Base-by-base conservation (phyloP, 257 asterid genomes). In the Coffea eugenioides region DNA sequence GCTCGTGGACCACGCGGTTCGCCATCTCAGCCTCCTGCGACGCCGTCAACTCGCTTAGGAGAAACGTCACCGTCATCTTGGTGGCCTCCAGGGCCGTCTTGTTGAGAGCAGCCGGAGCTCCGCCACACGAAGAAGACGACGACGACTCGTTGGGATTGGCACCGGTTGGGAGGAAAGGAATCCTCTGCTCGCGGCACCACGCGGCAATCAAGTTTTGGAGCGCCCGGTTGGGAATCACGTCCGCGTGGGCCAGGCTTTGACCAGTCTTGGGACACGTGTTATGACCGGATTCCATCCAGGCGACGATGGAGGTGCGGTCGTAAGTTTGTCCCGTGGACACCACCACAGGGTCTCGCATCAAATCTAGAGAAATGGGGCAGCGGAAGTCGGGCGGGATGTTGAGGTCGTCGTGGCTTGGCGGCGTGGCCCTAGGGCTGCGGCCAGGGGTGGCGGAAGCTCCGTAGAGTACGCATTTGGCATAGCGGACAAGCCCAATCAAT, bases 191-290 rank as follows among this genome's bases (percentile, higher is more conserved):
- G 46, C 92, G 90, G 81, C 98, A 92, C 98, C 98, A 94, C 89
- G 82, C 84, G 51, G 89, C 91, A 49, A 94, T 91, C 91, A 91
- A 82, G 68, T 89, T 94, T 88, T 85, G 90, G 91, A 94, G 82
- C 36, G 93, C 92, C 20, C 85, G 57, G 80, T 94, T 94, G 48
- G 90, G 87, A 25, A 90, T 87, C 41, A 94, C 83, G 81, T 84
- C 88, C 34, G 90, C 79, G 86, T 91, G 92, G 89, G 87, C 78
- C 87, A 94, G 81, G 3, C 83, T 80, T 83, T 92, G 97, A 80
- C 97, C 97, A 3, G 98, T 91, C 87, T 94, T 94, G 0, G 98
- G 97, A 83, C 98, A 94, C 84, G 97, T 94, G 88, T 85, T 83
- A 74, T 92, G 97, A 13, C 97, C 94, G 9, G 97, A 92, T 84